Conservation (phyloP, 768 basidiomycete genomes). For the Termitomyces sp. region DNA sequence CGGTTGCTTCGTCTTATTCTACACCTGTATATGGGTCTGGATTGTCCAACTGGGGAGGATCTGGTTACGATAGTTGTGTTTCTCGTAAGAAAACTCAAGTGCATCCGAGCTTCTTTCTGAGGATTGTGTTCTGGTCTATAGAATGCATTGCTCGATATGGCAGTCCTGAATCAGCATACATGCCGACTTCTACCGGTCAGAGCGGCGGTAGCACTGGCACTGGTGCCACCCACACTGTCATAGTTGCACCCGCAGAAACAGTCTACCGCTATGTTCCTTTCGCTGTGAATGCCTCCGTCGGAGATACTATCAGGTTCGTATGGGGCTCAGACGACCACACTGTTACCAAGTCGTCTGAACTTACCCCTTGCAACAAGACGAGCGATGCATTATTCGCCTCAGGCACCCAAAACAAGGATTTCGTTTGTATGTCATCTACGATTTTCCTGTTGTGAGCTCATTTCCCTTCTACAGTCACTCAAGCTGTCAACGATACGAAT, state of each 20-base stretch:
- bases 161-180: slow-evolving; percentile 25
- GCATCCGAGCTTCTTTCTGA: background rate
- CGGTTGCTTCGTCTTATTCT: slow-evolving; percentile 24
- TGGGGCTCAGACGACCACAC: slow-evolving; percentile 81
- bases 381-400: slow-evolving; percentile 53
- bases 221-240: slow-evolving; percentile 66
- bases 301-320: slow-evolving; percentile 70
- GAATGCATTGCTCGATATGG: slow-evolving; percentile 67
- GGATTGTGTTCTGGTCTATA: slow-evolving; percentile 16
- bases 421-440: slow-evolving; percentile 46
- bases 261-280: slow-evolving; percentile 74
- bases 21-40: slow-evolving; percentile 60
- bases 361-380: slow-evolving; percentile 72
- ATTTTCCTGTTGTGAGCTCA: background rate
- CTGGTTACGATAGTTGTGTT: slow-evolving; percentile 62
- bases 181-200: slow-evolving; percentile 26
- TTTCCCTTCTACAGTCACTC: slow-evolving; percentile 41
- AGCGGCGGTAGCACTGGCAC: slow-evolving; percentile 32
- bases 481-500: slow-evolving; percentile 68
- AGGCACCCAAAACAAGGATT: slow-evolving; percentile 56
- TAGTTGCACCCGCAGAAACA: slow-evolving; percentile 74
- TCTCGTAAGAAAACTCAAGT: slow-evolving; percentile 42
- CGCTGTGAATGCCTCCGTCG: slow-evolving; percentile 67
- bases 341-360: slow-evolving; percentile 70
- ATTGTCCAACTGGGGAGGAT: slow-evolving; percentile 47